Base-by-base conservation (phyloP, 176 grass and related monocot genomes). In the Zoysia pacifica region DNA sequence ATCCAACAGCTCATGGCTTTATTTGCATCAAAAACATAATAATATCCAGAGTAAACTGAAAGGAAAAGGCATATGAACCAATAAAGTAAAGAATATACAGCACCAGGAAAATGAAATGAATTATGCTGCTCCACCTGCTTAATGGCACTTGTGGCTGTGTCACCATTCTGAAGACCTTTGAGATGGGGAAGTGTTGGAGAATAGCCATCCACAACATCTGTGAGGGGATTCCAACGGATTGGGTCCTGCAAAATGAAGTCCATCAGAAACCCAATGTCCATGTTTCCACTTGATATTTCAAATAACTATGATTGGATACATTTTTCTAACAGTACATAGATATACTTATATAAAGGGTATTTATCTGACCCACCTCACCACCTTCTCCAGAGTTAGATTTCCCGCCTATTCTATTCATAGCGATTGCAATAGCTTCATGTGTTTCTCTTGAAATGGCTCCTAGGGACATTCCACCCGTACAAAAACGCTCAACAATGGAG, bases 351-450 rank as follows among this genome's bases (percentile, higher is more conserved):
- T 74, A 70, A 79, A 38, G 38, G 19, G 59, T 70, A 75, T 14
- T 67, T 60, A 70, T 86, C 77, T 53, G 51, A 89, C 96, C 14
- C 46, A 96, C 97, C 97, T 99, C 97, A 42, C 97, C 97, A 89
- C 97, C 97, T 99, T 99, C 97, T 83, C 97, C 97, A 19, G 97
- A 99, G 63, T 99, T 99, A 53, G 97, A 99, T 87, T 99, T 99
- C 44, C 97, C 97, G 59, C 97, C 90, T 84, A 99, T 71, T 81
- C 97, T 93, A 66, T 99, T 99, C 97, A 99, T 99, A 63, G 97
- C 97, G 73, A 99, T 96, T 66, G 97, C 97, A 70, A 99, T 99
- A 72, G 93, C 90, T 95, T 99, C 97, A 86, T 99, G 97, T 58
- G 97, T 99, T 76, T 99, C 97, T 84, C 97, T 95, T 78, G 97